phyloP scores from a whole-genome alignment of 1,284 basidiomycete genomes.

The Stereum hirsutum region DNA sequence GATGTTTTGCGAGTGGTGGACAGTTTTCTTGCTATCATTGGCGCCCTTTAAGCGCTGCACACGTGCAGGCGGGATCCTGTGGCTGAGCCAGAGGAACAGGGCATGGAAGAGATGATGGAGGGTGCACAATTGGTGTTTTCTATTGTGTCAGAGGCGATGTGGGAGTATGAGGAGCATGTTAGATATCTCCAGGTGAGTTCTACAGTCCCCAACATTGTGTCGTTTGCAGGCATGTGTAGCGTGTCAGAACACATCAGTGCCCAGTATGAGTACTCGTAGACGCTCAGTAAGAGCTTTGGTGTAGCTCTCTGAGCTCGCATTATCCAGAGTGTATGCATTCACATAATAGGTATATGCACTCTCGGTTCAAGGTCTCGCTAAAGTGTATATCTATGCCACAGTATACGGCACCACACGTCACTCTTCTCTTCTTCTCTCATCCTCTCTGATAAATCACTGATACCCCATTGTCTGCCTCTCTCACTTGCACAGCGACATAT shows the following conservation, averaged over 20 bases:
- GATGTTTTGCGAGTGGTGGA: slow-evolving; percentile 73
- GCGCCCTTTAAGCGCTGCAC: slow-evolving; percentile 51
- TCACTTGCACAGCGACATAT: slow-evolving; percentile 40
- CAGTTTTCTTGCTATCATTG: slow-evolving; percentile 67
- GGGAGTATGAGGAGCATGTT: slow-evolving; percentile 43
- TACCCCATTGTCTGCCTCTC: neutral
- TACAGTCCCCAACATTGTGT: too few species aligned
- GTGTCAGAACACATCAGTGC: too few species aligned
- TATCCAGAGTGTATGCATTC: too few species aligned
- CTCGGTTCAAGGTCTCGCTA: too few species aligned
- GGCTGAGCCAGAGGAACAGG: slow-evolving; percentile 30
- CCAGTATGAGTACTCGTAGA: too few species aligned
- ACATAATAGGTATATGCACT: too few species aligned
- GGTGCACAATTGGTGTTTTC: slow-evolving; percentile 48
- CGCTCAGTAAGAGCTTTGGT: too few species aligned
- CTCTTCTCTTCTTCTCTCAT: too few species aligned
- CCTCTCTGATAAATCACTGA: slow-evolving; percentile 49
- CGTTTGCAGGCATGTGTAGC: too few species aligned
- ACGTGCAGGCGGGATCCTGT: slow-evolving; percentile 24
- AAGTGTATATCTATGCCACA: too few species aligned
- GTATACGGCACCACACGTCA: too few species aligned
- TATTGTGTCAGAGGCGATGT: slow-evolving; percentile 55
- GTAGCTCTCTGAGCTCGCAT: too few species aligned
- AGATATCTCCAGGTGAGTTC: slow-evolving; percentile 62
- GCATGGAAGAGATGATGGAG: slow-evolving; percentile 37